phyloP scores from a whole-genome alignment of 768 basidiomycete species.

The Phlebiopsis gigantea region DNA sequence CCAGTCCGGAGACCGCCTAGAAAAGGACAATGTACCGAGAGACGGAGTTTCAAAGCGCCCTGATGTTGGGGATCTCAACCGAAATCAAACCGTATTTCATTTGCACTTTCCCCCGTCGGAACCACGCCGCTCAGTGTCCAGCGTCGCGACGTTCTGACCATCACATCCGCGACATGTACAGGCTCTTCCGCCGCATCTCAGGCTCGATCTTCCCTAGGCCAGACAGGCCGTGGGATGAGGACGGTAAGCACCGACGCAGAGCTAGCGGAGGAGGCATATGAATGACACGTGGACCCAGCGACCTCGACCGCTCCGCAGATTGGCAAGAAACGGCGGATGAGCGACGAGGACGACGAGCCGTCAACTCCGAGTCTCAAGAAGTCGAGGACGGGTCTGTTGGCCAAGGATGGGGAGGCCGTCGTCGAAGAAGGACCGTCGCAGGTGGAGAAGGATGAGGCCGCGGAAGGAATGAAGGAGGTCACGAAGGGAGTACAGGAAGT shows the following conservation, averaged over 20 bases:
- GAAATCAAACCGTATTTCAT: not conserved
- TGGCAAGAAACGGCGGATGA: conserved; percentile 61
- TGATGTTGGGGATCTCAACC: not conserved
- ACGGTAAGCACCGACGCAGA: conserved; percentile 46
- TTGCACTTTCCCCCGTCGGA: not conserved
- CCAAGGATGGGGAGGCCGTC: conserved; percentile 33
- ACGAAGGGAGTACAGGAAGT: conserved; percentile 67
- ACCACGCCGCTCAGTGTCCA: not conserved
- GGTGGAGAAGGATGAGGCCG: conserved; percentile 11
- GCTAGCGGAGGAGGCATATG: not conserved
- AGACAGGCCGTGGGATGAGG: conserved; percentile 74
- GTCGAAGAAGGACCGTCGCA: conserved; percentile 18
- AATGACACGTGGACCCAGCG: conserved; percentile 34
- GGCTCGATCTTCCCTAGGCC: conserved; percentile 63
- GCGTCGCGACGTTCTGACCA: not conserved
- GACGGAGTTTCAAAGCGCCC: not conserved
- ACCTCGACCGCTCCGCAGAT: conserved; percentile 71
- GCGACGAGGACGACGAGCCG: conserved; percentile 35
- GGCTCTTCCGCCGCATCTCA: conserved; percentile 66
- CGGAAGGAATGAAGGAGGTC: conserved; percentile 59
- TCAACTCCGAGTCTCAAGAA: conserved; percentile 30
- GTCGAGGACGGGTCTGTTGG: conserved; percentile 27
- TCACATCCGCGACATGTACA: conserved; percentile 47
- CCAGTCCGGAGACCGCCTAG: not conserved
- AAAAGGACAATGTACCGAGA: not conserved